A percentile compares a stretch with the other conserved stretches of the same genome.
These are phyloP conservation scores for Dryas integrifolia DNA, from an alignment of 331 rosid species.

Conservation along the genomic window DNA sequence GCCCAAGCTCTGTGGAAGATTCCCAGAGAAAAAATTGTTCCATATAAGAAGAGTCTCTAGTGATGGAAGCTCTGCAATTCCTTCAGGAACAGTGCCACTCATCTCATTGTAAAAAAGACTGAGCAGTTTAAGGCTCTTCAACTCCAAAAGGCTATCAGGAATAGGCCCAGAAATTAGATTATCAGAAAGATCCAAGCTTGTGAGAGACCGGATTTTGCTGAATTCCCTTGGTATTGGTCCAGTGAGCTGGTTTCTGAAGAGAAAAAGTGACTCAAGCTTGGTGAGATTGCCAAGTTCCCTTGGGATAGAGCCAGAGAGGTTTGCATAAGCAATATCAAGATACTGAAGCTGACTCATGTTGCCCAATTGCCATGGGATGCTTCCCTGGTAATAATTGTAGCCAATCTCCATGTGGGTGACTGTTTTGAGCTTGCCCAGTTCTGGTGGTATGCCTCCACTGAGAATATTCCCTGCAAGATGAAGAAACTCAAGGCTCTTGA, in stretches of 20 bases:
- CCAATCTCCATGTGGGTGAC: conserved; percentile 94
- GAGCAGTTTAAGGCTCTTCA: conserved; percentile 63
- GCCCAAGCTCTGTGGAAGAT: conserved; percentile 70
- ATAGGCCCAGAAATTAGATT: conserved; percentile 73
- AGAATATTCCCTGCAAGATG: conserved; percentile 85
- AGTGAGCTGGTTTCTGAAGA: conserved; percentile 69
- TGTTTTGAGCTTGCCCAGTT: conserved; percentile 79
- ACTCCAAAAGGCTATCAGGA: conserved; percentile 66
- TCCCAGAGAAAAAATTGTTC: conserved; percentile 71
- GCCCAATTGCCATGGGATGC: conserved; percentile 68
- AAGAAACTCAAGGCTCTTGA: conserved; percentile 71
- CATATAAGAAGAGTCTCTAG: conserved; percentile 83
- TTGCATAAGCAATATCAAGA: conserved; percentile 92
- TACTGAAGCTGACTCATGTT: conserved; percentile 72
- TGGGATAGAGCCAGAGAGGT: conserved; percentile 72
- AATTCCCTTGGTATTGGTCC: conserved; percentile 69
- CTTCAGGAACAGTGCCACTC: conserved; percentile 69
- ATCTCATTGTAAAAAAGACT: conserved; percentile 85
- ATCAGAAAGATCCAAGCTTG: conserved; percentile 79
- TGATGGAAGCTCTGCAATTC: conserved; percentile 67
- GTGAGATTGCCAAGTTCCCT: conserved; percentile 73
- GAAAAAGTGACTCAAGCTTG: conserved; percentile 68
- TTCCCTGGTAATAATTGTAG: conserved; percentile 65
- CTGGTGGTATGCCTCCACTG: conserved; percentile 65
- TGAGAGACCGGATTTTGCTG: conserved; percentile 47